Base-by-base conservation (phyloP, 805 yeast genomes). In the Barnettozyma botsteinii region DNA sequence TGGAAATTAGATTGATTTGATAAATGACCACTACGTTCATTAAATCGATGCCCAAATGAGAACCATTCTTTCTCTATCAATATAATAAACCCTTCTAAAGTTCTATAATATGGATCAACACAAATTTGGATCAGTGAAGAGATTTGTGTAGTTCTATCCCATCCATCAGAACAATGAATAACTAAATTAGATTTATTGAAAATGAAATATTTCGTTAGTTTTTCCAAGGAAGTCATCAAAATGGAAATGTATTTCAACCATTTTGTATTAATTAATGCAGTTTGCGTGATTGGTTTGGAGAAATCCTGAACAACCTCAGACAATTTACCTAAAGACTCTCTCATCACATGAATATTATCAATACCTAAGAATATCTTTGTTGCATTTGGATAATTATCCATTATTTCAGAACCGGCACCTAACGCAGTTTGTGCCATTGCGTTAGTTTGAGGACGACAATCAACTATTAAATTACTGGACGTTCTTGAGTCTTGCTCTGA, bases 341-440 rank as follows among this genome's bases (percentile, higher is more conserved):
- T 71, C 86, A 93, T 87, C 3, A 85, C 94, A 61, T 93, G 98
- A 47, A 93, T 87, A 58, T 93, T 93, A 55, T 93, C 98, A 32
- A 93, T 87, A 28, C 95, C 95, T 46, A 93, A 69, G 53, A 85
- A 93, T 15, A 85, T 70, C 56, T 87, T 81, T 22, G 82, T 81
- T 14, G 71, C 73, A 24, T 70, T 71, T 37, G 79, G 72, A 62
- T 93, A 91, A 55, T 87, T 77, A 42, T 91, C 97, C 71, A 88
- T 85, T 49, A 76, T 82, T 57, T 93, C 98, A 0, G 96, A 83
- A 1, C 98, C 98, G n/a, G 97, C 98, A 11, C 98, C 98, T 13
- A 93, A 64, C 0, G 98, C 98, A 33, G 86, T 85, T 53, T 93
- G 98, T 0, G 96, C 98, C 75, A 88, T 75, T 7, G 98, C 98